Evolutionary conservation across 2,329 filamentous ascomycete genomes (phyloP), one percentile per base, ranked within the genome.

Genomic region (Pseudocercospora musae): DNA sequence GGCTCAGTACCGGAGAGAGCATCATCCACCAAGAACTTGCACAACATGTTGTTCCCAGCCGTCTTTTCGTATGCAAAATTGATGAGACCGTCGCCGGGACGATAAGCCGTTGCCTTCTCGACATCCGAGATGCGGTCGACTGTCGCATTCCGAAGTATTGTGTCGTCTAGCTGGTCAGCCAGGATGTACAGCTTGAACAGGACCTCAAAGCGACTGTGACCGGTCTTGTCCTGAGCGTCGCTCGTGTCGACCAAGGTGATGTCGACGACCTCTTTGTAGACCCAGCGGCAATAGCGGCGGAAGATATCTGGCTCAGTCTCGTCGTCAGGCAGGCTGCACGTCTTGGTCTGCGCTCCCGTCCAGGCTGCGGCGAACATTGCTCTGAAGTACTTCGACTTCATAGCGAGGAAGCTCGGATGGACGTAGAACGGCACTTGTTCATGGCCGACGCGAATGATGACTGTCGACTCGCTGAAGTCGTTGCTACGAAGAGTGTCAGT

Each of bases 101-200:
- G 25, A 18, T 25, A 52, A 1, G 27, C 25, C 0, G 11, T 37
- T 1, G 11, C 20, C 6, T 33, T 46, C 3, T 23, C 57, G 9
- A 46, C 4, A 2, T 54, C 52, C 6, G 59, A 15, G 27, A 66
- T 18, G 4, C 40, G 29, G 37, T 66, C 57, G 27, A 66, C 60
- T 4, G 57, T 29, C 11, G 49, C 31, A 42, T 66, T 66, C 29
- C 55, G 53, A 9, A 66, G 59, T 1, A 20, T 25, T 3, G 31
- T 46, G 49, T 66, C 64, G 11, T 58, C 49, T 0, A 66, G 31
- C 15, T 53, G 37, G 11, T 64, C 58, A 5, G 57, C 62, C 7
- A 66, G 50, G 10, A 54, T 18, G 46, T 62, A 66, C 31, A 66
- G 57, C 18, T 58, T 25, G 15, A 53, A 23, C 9, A 62, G 27